Percentiles rank a stretch among this genome's conserved stretches.
phyloP scores from a whole-genome alignment of 805 yeast species.

The Trichomonascus vanleenenianus region DNA sequence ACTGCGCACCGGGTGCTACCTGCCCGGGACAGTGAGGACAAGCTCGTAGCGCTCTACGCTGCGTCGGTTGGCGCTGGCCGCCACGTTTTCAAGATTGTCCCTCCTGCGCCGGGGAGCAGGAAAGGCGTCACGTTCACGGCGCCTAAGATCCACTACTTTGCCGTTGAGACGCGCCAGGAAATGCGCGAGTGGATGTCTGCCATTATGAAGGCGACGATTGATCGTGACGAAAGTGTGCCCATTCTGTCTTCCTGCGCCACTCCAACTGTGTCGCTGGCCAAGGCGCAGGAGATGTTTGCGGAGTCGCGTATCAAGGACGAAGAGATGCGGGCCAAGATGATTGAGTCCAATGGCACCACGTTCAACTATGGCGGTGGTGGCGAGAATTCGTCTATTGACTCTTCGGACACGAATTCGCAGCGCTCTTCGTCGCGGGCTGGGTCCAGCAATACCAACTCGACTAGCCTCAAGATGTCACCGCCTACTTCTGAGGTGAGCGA shows the following conservation, averaged over 20 bases:
- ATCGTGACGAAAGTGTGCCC: slow-evolving; percentile 86
- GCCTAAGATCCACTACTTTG: slow-evolving; percentile 92
- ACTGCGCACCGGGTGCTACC: slow-evolving; percentile 91
- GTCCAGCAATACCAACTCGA: slow-evolving; percentile 16
- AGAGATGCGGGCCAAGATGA: slow-evolving; percentile 19
- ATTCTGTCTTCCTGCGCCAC: slow-evolving; percentile 88
- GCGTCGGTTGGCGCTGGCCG: slow-evolving; percentile 93
- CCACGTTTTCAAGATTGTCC: slow-evolving; percentile 77
- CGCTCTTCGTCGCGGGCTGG: slow-evolving; percentile 19
- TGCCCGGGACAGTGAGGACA: slow-evolving; percentile 69
- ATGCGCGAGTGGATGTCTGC: slow-evolving; percentile 96
- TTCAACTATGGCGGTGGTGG: too few species aligned
- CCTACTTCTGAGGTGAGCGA: slow-evolving; percentile 3
- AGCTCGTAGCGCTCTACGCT: slow-evolving; percentile 77
- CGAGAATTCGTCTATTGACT: not conserved
- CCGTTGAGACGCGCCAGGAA: slow-evolving; percentile 84
- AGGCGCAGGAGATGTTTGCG: slow-evolving; percentile 79
- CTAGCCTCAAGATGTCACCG: slow-evolving; percentile 10
- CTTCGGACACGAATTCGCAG: slow-evolving; percentile 6
- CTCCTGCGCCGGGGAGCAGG: slow-evolving; percentile 96
- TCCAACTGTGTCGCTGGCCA: slow-evolving; percentile 84
- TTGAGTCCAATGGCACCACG: slow-evolving; percentile 4
- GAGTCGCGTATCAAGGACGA: slow-evolving; percentile 41
- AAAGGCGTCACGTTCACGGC: slow-evolving; percentile 95
- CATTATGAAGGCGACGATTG: slow-evolving; percentile 91